Evolutionary conservation across 139 green algal genomes (phyloP).

Genomic region (Volvox reticuliferus): DNA sequence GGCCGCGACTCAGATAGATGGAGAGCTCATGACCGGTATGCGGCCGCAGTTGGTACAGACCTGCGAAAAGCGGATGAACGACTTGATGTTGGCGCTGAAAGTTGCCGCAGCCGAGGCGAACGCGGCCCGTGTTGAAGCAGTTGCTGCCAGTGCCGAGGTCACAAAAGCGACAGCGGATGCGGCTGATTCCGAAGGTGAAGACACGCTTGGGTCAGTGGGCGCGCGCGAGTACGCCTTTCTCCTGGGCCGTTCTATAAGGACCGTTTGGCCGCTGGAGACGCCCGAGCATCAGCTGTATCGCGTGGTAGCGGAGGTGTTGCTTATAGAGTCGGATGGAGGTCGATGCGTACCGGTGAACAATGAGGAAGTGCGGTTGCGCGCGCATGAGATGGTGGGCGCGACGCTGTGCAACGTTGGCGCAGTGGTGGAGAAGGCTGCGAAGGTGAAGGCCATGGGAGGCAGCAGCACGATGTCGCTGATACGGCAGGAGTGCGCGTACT

Average conservation of each 20-base stretch:
- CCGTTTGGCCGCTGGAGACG: neutral
- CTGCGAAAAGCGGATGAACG: neutral
- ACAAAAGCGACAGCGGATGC: neutral
- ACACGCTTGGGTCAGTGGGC: neutral
- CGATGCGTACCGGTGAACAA: neutral
- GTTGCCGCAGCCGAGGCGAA: neutral
- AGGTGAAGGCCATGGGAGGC: neutral
- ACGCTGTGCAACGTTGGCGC: neutral
- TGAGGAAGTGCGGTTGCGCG: neutral
- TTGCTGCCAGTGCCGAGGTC: neutral
- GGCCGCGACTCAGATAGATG: neutral
- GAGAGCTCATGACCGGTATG: neutral
- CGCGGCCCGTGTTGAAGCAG: neutral
- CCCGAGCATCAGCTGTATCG: conserved; percentile 10
- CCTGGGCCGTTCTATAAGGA: neutral
- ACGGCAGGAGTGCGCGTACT: neutral
- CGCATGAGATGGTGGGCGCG: neutral
- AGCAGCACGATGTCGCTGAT: neutral
- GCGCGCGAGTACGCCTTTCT: neutral
- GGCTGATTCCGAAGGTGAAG: neutral
- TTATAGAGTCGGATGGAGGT: neutral
- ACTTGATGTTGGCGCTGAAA: neutral
- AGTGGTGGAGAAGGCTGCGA: neutral
- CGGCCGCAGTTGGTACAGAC: neutral
- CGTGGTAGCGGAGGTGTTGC: neutral